phyloP scores from a whole-genome alignment of 139 green algal species.

The Yamagishiella unicocca region DNA sequence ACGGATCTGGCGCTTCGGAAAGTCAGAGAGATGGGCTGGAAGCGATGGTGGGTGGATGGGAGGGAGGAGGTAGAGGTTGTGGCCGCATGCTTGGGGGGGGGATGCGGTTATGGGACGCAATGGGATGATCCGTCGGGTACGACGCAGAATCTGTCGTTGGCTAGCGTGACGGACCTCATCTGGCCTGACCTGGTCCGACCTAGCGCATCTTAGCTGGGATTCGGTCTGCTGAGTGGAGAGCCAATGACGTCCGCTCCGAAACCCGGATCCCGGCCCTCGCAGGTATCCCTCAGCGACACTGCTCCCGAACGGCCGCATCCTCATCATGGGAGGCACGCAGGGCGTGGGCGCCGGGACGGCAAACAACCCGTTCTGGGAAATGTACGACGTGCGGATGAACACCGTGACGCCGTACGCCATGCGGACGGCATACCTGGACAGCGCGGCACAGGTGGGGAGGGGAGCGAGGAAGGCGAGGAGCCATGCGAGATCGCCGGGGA shows the following conservation, averaged over 20 bases:
- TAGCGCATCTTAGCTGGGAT: no score
- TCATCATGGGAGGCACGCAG: constrained; percentile 64
- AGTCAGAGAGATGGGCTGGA: constrained; percentile 21
- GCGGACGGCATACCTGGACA: constrained; percentile 31
- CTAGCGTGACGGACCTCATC: no score
- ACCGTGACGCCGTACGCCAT: background rate
- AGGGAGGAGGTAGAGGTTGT: background rate
- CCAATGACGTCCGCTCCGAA: no score
- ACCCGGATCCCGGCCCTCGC: no score
- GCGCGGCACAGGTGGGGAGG: constrained; percentile 25
- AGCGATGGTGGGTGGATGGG: constrained; percentile 24
- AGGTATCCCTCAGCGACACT: constrained; percentile 56
- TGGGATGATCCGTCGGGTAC: no score
- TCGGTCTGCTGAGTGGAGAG: no score
- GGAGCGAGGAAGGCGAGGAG: no score
- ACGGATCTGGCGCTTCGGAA: constrained; percentile 19
- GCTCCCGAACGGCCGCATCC: constrained; percentile 45
- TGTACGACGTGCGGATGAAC: constrained; percentile 41
- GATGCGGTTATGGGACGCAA: background rate
- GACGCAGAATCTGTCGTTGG: no score
- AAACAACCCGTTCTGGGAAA: constrained; percentile 56
- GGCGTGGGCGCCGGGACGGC: constrained; percentile 51
- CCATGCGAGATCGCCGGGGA: no score
- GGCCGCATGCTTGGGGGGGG: background rate
- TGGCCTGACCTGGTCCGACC: no score